These are phyloP conservation scores for Gnetum montanum DNA, from an alignment of 75 land plant species.

Conservation along the genomic window DNA sequence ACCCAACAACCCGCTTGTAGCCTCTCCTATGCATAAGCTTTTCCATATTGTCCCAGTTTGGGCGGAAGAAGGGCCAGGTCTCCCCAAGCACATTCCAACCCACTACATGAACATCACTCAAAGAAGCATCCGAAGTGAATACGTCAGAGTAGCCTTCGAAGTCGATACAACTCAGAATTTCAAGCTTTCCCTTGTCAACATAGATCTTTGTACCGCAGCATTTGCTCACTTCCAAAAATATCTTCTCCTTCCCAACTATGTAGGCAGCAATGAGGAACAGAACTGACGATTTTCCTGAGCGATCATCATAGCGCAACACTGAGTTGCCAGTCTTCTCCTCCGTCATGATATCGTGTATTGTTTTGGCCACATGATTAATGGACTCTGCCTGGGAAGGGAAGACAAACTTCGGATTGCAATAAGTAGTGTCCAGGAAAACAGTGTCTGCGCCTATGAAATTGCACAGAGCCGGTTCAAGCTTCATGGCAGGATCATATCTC, in stretches of 20 bases:
- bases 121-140: slow-evolving; percentile 56
- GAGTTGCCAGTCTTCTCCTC: slow-evolving; percentile 25
- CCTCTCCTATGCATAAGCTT: slow-evolving; percentile 56
- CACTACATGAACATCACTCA: slow-evolving; percentile 73
- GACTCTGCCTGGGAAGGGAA: slow-evolving; percentile 78
- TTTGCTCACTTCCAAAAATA: slow-evolving; percentile 60
- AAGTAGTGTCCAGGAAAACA: slow-evolving; percentile 84
- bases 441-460: slow-evolving; percentile 72
- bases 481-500: slow-evolving; percentile 59
- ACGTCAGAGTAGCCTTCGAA: slow-evolving; percentile 28
- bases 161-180: slow-evolving; percentile 52
- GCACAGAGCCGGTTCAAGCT: slow-evolving; percentile 25
- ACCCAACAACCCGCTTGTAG: slow-evolving; percentile 66
- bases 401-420: slow-evolving; percentile 82
- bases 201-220: slow-evolving; percentile 39
- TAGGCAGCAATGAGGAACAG: slow-evolving; percentile 88
- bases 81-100: slow-evolving; percentile 94
- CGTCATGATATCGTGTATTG: slow-evolving; percentile 26
- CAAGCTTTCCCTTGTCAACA: slow-evolving; percentile 62
- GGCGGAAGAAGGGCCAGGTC: slow-evolving; percentile 92
- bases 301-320: slow-evolving; percentile 17
- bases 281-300: slow-evolving; percentile 3
- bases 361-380: slow-evolving; percentile 51
- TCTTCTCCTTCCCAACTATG: slow-evolving; percentile 87
- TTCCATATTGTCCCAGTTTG: slow-evolving; percentile 88